Conservation (phyloP, 345 rosid genomes). For the Euphorbia pulcherrima region DNA sequence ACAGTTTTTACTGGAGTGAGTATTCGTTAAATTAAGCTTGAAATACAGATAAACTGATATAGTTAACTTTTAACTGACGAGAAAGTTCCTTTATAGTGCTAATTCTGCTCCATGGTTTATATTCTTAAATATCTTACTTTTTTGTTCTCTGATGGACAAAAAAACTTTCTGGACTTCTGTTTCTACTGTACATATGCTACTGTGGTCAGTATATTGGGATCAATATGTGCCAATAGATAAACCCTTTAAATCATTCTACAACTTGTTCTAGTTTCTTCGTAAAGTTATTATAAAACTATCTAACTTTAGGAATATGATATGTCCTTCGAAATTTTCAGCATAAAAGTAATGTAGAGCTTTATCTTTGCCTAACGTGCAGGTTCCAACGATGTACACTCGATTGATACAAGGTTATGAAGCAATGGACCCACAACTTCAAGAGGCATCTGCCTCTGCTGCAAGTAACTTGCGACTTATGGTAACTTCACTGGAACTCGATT, state of each 20-base stretch:
- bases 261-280: neutral
- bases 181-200: neutral
- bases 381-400: constrained; percentile 93
- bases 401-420: constrained; percentile 94
- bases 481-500: constrained; percentile 12
- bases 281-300: neutral
- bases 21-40: constrained; percentile 12
- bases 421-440: constrained; percentile 71
- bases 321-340: neutral
- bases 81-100: neutral
- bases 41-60: constrained; percentile 1
- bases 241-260: neutral
- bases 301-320: neutral
- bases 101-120: neutral
- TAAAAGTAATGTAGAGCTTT: neutral
- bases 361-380: constrained; percentile 42
- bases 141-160: neutral
- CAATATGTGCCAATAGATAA: neutral
- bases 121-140: neutral
- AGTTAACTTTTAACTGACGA: neutral
- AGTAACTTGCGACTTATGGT: constrained; percentile 84
- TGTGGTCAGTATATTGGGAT: neutral
- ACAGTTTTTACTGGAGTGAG: constrained; percentile 96
- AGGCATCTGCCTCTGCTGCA: constrained; percentile 68
- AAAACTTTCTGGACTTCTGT: neutral